Evolutionary conservation across 2,329 filamentous ascomycete genomes (phyloP).

Genomic region (Neonectria coccinea): DNA sequence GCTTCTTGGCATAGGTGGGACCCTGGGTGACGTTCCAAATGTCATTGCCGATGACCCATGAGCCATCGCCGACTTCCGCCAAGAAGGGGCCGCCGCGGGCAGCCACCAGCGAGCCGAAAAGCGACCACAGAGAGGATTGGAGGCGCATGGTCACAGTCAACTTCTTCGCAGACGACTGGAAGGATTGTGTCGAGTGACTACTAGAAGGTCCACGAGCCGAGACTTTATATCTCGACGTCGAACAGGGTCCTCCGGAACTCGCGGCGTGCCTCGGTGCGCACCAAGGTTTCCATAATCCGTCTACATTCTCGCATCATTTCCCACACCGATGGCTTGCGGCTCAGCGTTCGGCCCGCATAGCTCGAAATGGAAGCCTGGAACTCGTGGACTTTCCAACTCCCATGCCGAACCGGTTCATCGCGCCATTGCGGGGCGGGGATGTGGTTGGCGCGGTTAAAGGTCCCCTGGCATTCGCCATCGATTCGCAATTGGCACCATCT

Average conservation of each 20-base stretch:
- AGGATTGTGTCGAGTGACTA: neutral
- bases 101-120: constrained; percentile 11
- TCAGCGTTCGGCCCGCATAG: neutral
- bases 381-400: neutral
- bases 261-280: no score
- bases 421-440: neutral
- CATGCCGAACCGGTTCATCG: neutral
- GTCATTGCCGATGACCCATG: constrained; percentile 31
- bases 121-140: constrained; percentile 2
- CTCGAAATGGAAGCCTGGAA: neutral
- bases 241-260: neutral
- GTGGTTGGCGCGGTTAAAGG: neutral
- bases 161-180: neutral
- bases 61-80: constrained; percentile 15
- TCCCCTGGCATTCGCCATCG: constrained; percentile 10
- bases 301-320: neutral
- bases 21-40: constrained; percentile 32
- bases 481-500: constrained; percentile 3
- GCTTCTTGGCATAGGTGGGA: constrained; percentile 26
- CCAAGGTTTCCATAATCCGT: neutral
- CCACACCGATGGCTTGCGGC: constrained; percentile 1
- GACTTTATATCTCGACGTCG: neutral
- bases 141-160: constrained; percentile 10
- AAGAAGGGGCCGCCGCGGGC: constrained; percentile 21
- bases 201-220: neutral